A percentile compares a stretch with the other conserved stretches of the same genome.
phyloP scores from a whole-genome alignment of 2,329 filamentous ascomycete genomes.

The Botryotinia narcissicola region DNA sequence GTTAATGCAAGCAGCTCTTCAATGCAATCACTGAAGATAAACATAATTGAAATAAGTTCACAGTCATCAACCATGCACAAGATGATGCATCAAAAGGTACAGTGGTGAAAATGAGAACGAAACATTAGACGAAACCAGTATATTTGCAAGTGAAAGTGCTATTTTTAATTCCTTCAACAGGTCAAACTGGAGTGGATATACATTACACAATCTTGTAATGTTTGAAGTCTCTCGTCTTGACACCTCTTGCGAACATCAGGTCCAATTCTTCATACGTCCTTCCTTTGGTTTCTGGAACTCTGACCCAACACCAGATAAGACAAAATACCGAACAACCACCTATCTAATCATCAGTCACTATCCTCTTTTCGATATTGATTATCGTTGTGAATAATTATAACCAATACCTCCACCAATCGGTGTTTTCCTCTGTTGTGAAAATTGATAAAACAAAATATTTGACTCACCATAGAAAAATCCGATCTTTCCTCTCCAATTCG shows the following conservation, averaged over 20 bases:
- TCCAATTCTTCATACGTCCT: constrained; percentile 48
- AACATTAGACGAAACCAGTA: background rate
- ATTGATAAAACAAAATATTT: background rate
- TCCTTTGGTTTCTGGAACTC: constrained; percentile 46
- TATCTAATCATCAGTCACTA: background rate
- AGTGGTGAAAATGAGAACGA: background rate
- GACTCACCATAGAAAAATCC: constrained; percentile 36
- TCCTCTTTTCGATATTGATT: background rate
- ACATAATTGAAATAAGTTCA: background rate
- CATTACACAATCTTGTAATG: constrained; percentile 26
- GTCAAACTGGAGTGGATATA: background rate
- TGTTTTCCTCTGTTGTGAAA: background rate
- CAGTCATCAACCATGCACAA: background rate
- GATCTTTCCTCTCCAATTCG: constrained; percentile 33
- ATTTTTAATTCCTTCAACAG: background rate
- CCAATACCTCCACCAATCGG: background rate
- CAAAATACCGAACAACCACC: constrained; percentile 45
- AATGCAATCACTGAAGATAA: background rate
- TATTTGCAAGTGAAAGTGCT: background rate
- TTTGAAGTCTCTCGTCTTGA: constrained; percentile 38
- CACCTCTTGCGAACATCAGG: constrained; percentile 43
- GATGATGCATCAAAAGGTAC: background rate
- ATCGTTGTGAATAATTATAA: background rate
- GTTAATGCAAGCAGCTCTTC: background rate
- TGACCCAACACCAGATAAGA: constrained; percentile 42